phyloP scores from a whole-genome alignment of 352 stramenopile species.

The Stramenopiles sp. region DNA sequence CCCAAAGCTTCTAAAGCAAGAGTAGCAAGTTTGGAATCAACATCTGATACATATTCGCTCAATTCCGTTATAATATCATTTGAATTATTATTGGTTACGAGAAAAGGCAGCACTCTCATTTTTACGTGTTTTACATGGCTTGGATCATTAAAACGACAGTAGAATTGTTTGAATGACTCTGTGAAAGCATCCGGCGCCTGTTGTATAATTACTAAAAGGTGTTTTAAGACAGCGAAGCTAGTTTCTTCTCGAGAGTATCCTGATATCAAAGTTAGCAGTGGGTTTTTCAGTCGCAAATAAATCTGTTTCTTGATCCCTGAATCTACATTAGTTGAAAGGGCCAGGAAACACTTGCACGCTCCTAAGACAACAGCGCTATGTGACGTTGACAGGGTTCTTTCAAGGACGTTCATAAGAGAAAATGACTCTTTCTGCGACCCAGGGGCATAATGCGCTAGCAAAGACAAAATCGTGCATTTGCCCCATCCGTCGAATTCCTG shows the following conservation, averaged over 20 bases:
- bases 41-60: constrained; percentile 83
- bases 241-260: constrained; percentile 68
- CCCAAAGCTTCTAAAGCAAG: constrained; percentile 75
- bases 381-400: constrained; percentile 78
- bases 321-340: constrained; percentile 76
- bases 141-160: constrained; percentile 92
- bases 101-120: constrained; percentile 76
- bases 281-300: constrained; percentile 70
- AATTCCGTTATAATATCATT: constrained; percentile 90
- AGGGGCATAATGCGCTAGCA: constrained; percentile 80
- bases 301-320: constrained; percentile 58
- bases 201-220: constrained; percentile 82
- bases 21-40: constrained; percentile 70
- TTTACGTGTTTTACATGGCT: constrained; percentile 95
- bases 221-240: constrained; percentile 85
- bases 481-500: constrained; percentile 98
- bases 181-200: constrained; percentile 84
- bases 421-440: constrained; percentile 81
- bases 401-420: constrained; percentile 39
- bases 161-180: constrained; percentile 91
- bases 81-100: constrained; percentile 77
- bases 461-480: constrained; percentile 81
- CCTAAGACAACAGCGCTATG: constrained; percentile 87
- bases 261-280: constrained; percentile 91
- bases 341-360: constrained; percentile 89